Conservation (phyloP, 306 rosid genomes). For the Castanea crenata region DNA sequence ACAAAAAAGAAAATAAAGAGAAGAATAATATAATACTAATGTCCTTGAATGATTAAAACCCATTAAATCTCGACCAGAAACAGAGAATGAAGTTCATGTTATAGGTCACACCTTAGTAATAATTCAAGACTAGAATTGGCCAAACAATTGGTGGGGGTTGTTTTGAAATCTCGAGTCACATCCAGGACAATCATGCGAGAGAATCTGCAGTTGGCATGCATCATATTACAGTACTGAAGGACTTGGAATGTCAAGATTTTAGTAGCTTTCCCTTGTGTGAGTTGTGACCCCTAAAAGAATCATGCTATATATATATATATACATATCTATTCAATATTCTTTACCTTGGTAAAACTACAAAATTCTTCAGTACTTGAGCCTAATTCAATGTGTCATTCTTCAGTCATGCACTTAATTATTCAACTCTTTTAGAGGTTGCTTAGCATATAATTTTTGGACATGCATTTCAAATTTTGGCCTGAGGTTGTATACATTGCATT, state of each 20-base stretch:
- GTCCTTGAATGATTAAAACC: neutral
- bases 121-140: neutral
- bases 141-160: neutral
- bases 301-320: neutral
- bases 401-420: too few species aligned
- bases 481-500: too few species aligned
- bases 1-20: neutral
- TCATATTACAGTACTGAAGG: neutral
- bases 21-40: neutral
- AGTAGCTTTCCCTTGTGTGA: too few species aligned
- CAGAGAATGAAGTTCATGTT: too few species aligned
- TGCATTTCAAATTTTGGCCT: too few species aligned
- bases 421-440: too few species aligned
- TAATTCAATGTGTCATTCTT: too few species aligned
- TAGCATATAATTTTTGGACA: too few species aligned
- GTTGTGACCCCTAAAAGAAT: neutral
- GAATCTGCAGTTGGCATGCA: conserved; percentile 1
- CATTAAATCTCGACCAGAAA: neutral
- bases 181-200: neutral
- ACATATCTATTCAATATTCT: neutral
- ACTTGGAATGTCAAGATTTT: neutral
- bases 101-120: neutral
- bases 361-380: neutral
- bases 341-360: neutral
- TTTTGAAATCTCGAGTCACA: neutral